Conservation (phyloP, 441 rosid genomes). For the Syzygium malaccense region DNA sequence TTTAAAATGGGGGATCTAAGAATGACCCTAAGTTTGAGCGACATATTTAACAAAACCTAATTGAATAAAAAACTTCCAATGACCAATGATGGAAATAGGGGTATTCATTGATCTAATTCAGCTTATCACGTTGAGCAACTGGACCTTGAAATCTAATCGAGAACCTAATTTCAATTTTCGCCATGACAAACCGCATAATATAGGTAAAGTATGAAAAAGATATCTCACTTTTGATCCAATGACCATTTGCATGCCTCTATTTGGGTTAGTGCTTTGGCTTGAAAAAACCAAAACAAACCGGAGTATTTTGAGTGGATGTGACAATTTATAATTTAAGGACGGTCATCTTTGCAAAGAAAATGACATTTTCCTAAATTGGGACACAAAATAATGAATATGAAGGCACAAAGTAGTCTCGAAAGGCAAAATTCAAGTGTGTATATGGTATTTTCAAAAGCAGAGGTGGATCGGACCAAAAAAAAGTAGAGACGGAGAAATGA, state of each 20-base stretch:
- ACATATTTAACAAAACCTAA: not conserved
- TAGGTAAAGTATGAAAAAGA: not conserved
- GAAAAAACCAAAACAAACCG: too few relatives aligned
- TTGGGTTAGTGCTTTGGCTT: not conserved
- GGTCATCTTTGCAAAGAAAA: not conserved
- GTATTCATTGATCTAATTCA: not conserved
- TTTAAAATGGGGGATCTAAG: not conserved
- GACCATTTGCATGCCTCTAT: not conserved
- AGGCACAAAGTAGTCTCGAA: not conserved
- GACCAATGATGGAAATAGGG: not conserved
- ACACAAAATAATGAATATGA: not conserved
- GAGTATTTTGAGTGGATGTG: not conserved
- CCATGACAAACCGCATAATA: not conserved
- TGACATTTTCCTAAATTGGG: not conserved
- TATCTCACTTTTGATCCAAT: not conserved
- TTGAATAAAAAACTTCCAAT: not conserved
- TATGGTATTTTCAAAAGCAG: not conserved
- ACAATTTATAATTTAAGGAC: not conserved
- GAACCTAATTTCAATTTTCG: not conserved
- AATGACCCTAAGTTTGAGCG: accelerated
- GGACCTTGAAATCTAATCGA: not conserved
- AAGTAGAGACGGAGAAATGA: not conserved
- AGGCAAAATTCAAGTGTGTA: not conserved
- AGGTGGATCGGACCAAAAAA: not conserved
- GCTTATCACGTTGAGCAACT: not conserved